Evolutionary conservation across 768 basidiomycete species (phyloP).

Genomic region (Suillus luteus): DNA sequence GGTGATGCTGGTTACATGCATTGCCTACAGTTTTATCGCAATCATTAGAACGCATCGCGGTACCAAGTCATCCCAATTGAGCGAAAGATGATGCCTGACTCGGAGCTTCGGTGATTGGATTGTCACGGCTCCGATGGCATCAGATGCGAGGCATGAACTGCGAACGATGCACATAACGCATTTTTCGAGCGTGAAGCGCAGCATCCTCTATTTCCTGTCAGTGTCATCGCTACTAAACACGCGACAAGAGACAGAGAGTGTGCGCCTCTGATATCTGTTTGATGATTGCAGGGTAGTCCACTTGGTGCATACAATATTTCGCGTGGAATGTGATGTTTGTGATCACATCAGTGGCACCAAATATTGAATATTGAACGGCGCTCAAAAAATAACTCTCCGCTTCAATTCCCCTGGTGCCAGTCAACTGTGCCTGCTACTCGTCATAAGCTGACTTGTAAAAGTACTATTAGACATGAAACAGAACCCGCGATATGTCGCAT

Average conservation of each 20-base stretch:
- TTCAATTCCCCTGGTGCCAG: no score
- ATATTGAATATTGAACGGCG: no score
- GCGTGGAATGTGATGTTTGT: constrained; percentile 52
- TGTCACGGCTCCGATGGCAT: constrained; percentile 42
- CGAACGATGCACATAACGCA: constrained; percentile 51
- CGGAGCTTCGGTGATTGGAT: constrained; percentile 69
- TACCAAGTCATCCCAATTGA: constrained; percentile 58
- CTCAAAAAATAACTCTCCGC: no score
- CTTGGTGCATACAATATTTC: constrained; percentile 20
- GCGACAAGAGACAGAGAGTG: neutral
- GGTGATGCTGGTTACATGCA: neutral
- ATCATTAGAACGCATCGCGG: constrained; percentile 9
- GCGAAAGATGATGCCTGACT: constrained; percentile 72
- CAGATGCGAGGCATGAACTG: constrained; percentile 37
- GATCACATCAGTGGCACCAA: constrained; percentile 23
- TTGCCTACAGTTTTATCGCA: neutral
- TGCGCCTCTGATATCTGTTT: constrained; percentile 31
- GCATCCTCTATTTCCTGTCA: constrained; percentile 50
- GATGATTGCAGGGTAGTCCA: constrained; percentile 42
- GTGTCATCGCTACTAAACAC: constrained; percentile 1
- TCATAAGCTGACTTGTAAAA: no score
- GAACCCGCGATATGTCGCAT: no score
- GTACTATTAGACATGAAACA: no score
- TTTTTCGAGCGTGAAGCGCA: constrained; percentile 58
- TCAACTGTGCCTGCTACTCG: no score